Percentiles rank a stretch among this genome's conserved stretches.
phyloP scores from a whole-genome alignment of 257 asterid genomes.

The Echites panduratus region DNA sequence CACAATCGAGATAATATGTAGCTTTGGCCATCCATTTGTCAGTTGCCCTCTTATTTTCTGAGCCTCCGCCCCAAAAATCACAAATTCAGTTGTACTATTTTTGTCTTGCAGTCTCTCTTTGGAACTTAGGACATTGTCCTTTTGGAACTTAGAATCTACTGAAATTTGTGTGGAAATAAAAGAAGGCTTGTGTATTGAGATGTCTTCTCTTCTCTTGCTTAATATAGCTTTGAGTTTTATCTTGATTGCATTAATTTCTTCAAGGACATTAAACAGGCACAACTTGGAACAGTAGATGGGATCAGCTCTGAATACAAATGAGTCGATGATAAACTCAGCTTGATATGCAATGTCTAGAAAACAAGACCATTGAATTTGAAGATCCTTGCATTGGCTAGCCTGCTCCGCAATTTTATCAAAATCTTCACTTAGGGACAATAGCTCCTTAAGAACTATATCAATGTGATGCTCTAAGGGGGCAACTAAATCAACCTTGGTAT shows the following conservation, averaged over 20 bases:
- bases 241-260: neutral
- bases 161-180: too few species aligned
- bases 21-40: neutral
- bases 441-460: neutral
- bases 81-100: too few species aligned
- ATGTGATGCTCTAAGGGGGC: neutral
- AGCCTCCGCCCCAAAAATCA: neutral
- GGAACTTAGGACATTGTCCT: neutral
- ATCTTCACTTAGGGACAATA: neutral
- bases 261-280: neutral
- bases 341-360: conserved; percentile 1
- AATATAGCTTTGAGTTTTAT: neutral
- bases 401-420: neutral
- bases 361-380: neutral
- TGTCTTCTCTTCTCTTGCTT: neutral
- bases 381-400: neutral
- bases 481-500: neutral
- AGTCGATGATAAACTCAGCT: neutral
- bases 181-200: too few species aligned
- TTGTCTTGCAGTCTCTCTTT: neutral
- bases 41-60: neutral
- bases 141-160: too few species aligned
- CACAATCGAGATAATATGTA: too few species aligned
- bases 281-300: neutral
- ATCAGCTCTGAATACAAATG: neutral